These are phyloP conservation scores for Cutaneotrichosporon curvatum DNA, from an alignment of 1,284 basidiomycete species.

Conservation along the genomic window DNA sequence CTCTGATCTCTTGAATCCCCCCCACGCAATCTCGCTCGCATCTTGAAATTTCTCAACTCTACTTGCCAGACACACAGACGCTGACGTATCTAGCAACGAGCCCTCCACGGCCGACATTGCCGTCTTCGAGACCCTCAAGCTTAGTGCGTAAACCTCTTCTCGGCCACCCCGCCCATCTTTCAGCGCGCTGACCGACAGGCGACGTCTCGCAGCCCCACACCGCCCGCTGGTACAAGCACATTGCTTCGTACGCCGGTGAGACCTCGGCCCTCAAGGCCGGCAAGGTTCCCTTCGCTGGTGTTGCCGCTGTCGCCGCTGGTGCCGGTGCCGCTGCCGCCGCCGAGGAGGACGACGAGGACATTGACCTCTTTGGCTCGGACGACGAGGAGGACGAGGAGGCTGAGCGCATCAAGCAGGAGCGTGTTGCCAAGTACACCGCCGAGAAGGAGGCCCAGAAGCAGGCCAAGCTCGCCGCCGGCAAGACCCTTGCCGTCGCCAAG, in stretches of 20 bases:
- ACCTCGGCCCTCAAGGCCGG: conserved; percentile 72
- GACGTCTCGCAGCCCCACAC: conserved; percentile 67
- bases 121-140: conserved; percentile 65
- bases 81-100: conserved; percentile 67
- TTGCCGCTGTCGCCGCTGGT: conserved; percentile 49
- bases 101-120: conserved; percentile 95
- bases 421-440: conserved; percentile 85
- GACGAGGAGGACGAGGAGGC: conserved; percentile 75
- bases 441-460: conserved; percentile 86
- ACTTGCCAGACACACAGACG: neutral
- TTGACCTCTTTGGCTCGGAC: conserved; percentile 87
- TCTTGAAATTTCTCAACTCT: conserved; percentile 11
- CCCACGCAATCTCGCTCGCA: neutral
- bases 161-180: neutral
- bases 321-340: conserved; percentile 47
- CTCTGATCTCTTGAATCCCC: conserved; percentile 71
- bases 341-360: conserved; percentile 61
- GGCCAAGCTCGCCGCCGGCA: conserved; percentile 51
- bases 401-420: conserved; percentile 89
- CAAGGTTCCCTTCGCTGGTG: conserved; percentile 70
- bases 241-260: conserved; percentile 76
- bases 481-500: conserved; percentile 70
- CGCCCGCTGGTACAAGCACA: conserved; percentile 91
- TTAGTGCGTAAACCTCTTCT: conserved; percentile 1
- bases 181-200: conserved; percentile 38